These are phyloP conservation scores for Auriscalpium microsporum DNA, from an alignment of 768 basidiomycete species.

Conservation along the genomic window DNA sequence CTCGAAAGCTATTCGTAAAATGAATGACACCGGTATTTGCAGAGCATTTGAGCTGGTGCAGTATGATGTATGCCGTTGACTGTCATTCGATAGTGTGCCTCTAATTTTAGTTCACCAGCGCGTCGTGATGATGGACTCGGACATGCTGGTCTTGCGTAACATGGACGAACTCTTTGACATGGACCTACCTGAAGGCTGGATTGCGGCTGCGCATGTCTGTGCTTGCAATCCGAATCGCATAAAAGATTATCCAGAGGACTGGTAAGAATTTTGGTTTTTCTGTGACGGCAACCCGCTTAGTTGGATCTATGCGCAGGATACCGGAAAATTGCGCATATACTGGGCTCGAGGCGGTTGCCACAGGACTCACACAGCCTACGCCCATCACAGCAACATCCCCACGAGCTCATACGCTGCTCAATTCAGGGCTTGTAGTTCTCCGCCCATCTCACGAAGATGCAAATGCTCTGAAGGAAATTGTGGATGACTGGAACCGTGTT, in stretches of 20 bases:
- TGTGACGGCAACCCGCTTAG: not conserved
- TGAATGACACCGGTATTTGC: not conserved
- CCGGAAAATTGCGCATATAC: constrained; percentile 90
- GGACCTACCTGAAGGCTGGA: constrained; percentile 53
- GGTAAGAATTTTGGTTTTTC: constrained; percentile 36
- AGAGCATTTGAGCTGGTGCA: constrained; percentile 59
- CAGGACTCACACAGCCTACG: constrained; percentile 32
- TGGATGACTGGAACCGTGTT: constrained; percentile 48
- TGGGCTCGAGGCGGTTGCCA: constrained; percentile 29
- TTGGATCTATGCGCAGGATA: constrained; percentile 42
- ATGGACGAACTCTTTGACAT: constrained; percentile 70
- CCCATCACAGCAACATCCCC: constrained; percentile 39
- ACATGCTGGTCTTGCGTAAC: constrained; percentile 77
- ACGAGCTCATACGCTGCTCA: constrained; percentile 75
- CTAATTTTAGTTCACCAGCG: constrained; percentile 35
- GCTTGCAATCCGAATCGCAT: constrained; percentile 88
- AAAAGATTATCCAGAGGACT: constrained; percentile 81
- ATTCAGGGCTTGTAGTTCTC: constrained; percentile 84
- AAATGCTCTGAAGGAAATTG: constrained; percentile 43
- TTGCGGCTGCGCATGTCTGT: constrained; percentile 86
- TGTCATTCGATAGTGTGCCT: not conserved
- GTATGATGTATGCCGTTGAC: constrained; percentile 44
- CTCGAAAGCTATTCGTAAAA: not conserved
- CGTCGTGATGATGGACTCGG: constrained; percentile 75
- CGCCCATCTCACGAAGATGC: constrained; percentile 58